Percentiles rank a stretch among this genome's conserved stretches.
Evolutionary conservation across 805 yeast genomes (phyloP).

Genomic region (Kluyveromyces siamensis): DNA sequence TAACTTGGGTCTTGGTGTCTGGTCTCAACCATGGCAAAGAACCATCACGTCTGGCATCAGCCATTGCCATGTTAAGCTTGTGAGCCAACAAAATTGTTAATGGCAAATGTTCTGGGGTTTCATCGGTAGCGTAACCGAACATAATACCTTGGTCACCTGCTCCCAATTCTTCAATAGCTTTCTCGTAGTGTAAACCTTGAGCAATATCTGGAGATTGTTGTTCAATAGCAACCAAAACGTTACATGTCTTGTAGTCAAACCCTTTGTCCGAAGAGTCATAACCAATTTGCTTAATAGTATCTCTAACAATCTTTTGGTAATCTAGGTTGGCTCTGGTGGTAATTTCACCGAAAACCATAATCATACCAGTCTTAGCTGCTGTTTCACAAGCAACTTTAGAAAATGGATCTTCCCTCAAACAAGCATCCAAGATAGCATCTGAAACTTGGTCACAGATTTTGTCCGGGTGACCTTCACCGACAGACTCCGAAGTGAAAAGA

Average conservation of each 20-base stretch:
- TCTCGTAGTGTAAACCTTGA: slow-evolving; percentile 95
- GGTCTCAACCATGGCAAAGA: slow-evolving; percentile 96
- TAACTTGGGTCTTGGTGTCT: slow-evolving; percentile 99
- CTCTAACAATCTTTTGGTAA: slow-evolving; percentile 96
- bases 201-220: slow-evolving; percentile 99
- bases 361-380: slow-evolving; percentile 98
- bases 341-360: slow-evolving; percentile 98
- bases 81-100: slow-evolving; percentile 90
- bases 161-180: slow-evolving; percentile 94
- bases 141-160: slow-evolving; percentile 99
- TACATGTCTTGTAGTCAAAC: slow-evolving; percentile 98
- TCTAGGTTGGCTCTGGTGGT: slow-evolving; percentile 94
- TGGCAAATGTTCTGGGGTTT: slow-evolving; percentile 95
- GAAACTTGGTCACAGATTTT: slow-evolving; percentile 98
- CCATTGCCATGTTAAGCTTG: slow-evolving; percentile 92
- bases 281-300: slow-evolving; percentile 97
- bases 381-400: slow-evolving; percentile 99
- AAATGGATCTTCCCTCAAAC: slow-evolving; percentile 89
- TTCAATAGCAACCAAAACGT: slow-evolving; percentile 97
- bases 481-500: slow-evolving; percentile 78
- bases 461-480: slow-evolving; percentile 93
- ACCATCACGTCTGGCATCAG: slow-evolving; percentile 96
- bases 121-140: slow-evolving; percentile 99
- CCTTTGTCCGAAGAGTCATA: slow-evolving; percentile 95
- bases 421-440: slow-evolving; percentile 96